These are phyloP conservation scores for Xylaria bambusicola DNA, from an alignment of 495 filamentous ascomycete species.

Conservation along the genomic window DNA sequence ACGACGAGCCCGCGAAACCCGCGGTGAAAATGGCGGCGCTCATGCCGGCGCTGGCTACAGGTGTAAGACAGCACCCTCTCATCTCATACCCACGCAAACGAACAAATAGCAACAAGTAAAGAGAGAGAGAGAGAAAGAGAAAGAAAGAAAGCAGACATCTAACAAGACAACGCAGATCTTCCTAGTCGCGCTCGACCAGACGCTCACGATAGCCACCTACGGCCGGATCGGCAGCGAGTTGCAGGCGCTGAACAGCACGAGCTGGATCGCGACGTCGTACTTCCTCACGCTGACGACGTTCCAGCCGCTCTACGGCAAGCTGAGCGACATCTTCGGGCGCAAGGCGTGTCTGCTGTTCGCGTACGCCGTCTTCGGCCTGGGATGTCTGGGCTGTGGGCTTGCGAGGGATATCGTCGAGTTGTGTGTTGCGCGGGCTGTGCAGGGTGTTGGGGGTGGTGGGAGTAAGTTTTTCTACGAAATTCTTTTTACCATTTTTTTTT, in stretches of 20 bases:
- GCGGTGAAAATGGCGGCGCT: constrained; percentile 53
- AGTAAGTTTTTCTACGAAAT: not conserved
- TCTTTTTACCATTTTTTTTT: not conserved
- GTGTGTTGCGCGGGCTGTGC: constrained; percentile 63
- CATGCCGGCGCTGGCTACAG: constrained; percentile 59
- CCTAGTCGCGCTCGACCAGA: constrained; percentile 76
- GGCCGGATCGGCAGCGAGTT: constrained; percentile 80
- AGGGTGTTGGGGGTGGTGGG: constrained; percentile 78
- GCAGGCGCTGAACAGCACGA: constrained; percentile 73
- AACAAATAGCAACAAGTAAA: no score
- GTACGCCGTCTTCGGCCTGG: constrained; percentile 73
- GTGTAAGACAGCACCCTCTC: no score
- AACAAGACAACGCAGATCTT: constrained; percentile 62
- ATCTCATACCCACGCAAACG: no score
- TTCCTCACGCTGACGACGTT: constrained; percentile 79
- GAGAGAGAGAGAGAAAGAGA: no score
- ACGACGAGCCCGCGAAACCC: not conserved
- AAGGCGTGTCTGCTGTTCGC: constrained; percentile 72
- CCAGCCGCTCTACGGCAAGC: constrained; percentile 76
- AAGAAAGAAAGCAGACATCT: no score
- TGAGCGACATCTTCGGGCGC: constrained; percentile 83
- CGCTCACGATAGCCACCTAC: constrained; percentile 77
- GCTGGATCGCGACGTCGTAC: constrained; percentile 84
- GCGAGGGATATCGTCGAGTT: constrained; percentile 69
- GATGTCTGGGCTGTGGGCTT: constrained; percentile 72